These are phyloP conservation scores for Eucalyptus caleyi DNA, from an alignment of 345 rosid genomes.

Conservation along the genomic window DNA sequence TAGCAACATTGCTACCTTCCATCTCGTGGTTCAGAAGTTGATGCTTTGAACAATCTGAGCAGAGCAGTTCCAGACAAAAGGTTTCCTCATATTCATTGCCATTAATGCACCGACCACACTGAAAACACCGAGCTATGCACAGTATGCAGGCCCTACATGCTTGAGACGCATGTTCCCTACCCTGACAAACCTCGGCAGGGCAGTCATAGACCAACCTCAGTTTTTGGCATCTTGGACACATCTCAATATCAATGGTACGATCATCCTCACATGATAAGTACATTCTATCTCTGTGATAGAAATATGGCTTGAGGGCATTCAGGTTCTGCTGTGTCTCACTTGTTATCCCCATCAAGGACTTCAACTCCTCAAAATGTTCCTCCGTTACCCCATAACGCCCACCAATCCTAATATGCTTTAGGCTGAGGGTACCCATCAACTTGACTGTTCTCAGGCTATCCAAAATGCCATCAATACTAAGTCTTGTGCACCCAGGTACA, in stretches of 20 bases:
- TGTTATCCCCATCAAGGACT: constrained; percentile 36
- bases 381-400: constrained; percentile 64
- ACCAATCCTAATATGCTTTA: constrained; percentile 73
- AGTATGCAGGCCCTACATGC: constrained; percentile 80
- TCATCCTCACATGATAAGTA: constrained; percentile 67
- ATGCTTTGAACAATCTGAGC: constrained; percentile 48
- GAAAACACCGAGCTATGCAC: constrained; percentile 69
- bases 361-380: constrained; percentile 56
- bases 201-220: constrained; percentile 83
- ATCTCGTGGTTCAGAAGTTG: constrained; percentile 7
- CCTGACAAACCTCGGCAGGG: constrained; percentile 68
- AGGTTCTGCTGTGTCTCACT: background rate
- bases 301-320: constrained; percentile 39
- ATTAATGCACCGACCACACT: constrained; percentile 83
- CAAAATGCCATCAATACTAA: constrained; percentile 57
- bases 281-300: constrained; percentile 45
- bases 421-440: constrained; percentile 23
- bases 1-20: constrained; percentile 4
- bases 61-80: constrained; percentile 63
- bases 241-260: constrained; percentile 68
- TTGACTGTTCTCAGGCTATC: constrained; percentile 49
- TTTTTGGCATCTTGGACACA: constrained; percentile 76
- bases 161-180: constrained; percentile 19
- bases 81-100: constrained; percentile 80
- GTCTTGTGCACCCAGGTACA: constrained; percentile 83